A percentile compares a stretch with the other conserved stretches of the same genome.
Evolutionary conservation across 352 stramenopile species (phyloP).

Genomic region (Pythium biforme): DNA sequence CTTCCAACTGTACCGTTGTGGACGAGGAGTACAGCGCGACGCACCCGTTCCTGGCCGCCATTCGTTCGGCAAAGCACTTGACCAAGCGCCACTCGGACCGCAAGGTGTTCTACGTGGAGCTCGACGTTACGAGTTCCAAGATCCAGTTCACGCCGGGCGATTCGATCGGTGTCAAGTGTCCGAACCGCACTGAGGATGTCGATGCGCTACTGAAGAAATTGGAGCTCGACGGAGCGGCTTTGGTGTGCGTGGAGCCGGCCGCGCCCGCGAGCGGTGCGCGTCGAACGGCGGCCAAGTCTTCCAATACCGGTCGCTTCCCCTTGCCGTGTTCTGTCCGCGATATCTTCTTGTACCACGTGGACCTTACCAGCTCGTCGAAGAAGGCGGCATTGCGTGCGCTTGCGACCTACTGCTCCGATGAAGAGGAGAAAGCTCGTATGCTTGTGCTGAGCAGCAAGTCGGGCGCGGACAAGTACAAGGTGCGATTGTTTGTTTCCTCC

Average conservation of each 20-base stretch:
- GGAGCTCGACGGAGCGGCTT: slow-evolving; percentile 33
- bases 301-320: slow-evolving; percentile 42
- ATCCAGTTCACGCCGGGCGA: slow-evolving; percentile 82
- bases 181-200: slow-evolving; percentile 68
- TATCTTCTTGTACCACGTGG: slow-evolving; percentile 68
- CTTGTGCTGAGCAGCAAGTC: slow-evolving; percentile 71
- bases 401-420: slow-evolving; percentile 59
- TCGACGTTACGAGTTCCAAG: slow-evolving; percentile 42
- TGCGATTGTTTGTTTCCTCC: slow-evolving; percentile 13
- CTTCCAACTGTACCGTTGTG: background rate
- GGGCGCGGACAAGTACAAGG: slow-evolving; percentile 65
- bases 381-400: slow-evolving; percentile 71
- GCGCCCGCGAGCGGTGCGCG: slow-evolving; percentile 10
- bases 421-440: slow-evolving; percentile 58
- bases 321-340: slow-evolving; percentile 68
- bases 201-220: slow-evolving; percentile 62
- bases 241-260: slow-evolving; percentile 39
- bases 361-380: slow-evolving; percentile 83
- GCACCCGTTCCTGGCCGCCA: slow-evolving; percentile 46
- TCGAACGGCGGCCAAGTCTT: slow-evolving; percentile 9
- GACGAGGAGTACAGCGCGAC: slow-evolving; percentile 40
- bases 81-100: slow-evolving; percentile 44
- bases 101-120: slow-evolving; percentile 56
- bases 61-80: slow-evolving; percentile 49
- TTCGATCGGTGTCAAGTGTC: slow-evolving; percentile 83